Evolutionary conservation across 768 basidiomycete species (phyloP).

Genomic region (Podaxis carcinomalis): DNA sequence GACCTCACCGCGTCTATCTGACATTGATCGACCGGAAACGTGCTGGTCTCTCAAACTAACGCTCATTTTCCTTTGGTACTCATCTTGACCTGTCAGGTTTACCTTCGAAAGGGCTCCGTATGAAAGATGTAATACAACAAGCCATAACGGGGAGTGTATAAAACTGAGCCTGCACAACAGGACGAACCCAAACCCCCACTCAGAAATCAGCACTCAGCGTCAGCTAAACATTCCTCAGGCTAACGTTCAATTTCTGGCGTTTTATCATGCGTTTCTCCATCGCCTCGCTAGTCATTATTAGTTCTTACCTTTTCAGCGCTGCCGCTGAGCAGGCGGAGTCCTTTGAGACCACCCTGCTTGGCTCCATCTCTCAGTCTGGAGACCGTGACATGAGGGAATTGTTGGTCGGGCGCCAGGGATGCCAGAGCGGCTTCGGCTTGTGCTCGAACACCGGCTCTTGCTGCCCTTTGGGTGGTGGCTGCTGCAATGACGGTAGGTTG

Average conservation of each 20-base stretch:
- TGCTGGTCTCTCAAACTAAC: background rate
- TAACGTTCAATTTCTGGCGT: background rate
- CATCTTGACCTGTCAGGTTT: background rate
- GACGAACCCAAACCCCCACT: background rate
- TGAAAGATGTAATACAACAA: background rate
- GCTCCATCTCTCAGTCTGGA: background rate
- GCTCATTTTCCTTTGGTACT: background rate
- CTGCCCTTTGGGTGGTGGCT: slow-evolving; percentile 12
- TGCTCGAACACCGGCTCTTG: slow-evolving; percentile 8
- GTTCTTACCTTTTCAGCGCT: background rate
- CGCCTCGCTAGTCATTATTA: background rate
- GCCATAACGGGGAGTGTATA: background rate
- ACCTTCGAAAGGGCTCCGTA: no score
- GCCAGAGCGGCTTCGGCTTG: slow-evolving; percentile 3
- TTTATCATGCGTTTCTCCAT: slow-evolving; percentile 4
- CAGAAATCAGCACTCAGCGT: background rate
- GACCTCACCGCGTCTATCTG: background rate
- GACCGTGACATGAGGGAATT: background rate
- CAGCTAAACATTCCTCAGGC: background rate
- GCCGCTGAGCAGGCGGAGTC: background rate
- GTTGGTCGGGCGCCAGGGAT: slow-evolving; percentile 2
- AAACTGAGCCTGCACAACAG: background rate
- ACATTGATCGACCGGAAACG: background rate
- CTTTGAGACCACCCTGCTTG: background rate
- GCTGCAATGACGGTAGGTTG: slow-evolving; percentile 4